These are phyloP conservation scores for Isoetes taiwanensis DNA, from an alignment of 75 land plant genomes.

Conservation along the genomic window DNA sequence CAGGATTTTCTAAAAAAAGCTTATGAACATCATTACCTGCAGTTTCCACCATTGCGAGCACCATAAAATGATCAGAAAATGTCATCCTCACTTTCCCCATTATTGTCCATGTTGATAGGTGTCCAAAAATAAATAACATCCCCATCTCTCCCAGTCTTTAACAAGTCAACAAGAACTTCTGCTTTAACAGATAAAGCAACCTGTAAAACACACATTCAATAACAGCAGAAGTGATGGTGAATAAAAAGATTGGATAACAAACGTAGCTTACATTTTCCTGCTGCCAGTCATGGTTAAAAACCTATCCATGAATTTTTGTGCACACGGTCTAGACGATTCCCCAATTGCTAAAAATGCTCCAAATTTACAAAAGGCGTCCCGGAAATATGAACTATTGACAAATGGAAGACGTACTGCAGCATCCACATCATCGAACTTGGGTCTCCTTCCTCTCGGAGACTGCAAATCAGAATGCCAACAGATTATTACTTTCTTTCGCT, in stretches of 20 bases:
- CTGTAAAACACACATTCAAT: no score
- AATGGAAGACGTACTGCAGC: constrained; percentile 75
- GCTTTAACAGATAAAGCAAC: constrained; percentile 50
- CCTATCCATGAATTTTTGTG: constrained; percentile 97
- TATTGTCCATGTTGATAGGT: constrained; percentile 20
- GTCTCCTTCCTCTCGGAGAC: constrained; percentile 67
- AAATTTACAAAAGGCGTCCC: constrained; percentile 67
- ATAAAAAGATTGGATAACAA: not conserved
- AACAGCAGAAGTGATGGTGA: not conserved
- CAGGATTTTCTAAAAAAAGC: no score
- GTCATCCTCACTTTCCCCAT: constrained; percentile 15
- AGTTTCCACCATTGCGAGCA: constrained; percentile 84
- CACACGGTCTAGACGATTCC: constrained; percentile 59
- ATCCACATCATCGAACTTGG: constrained; percentile 73
- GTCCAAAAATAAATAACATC: constrained; percentile 88
- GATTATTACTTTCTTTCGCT: no score
- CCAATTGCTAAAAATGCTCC: constrained; percentile 87
- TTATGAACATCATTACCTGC: no score
- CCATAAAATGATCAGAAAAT: constrained; percentile 86
- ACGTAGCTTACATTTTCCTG: constrained; percentile 43
- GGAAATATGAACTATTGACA: constrained; percentile 58
- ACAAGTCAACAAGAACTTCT: constrained; percentile 42
- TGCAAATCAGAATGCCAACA: no score
- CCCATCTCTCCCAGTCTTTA: constrained; percentile 41
- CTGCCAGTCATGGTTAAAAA: constrained; percentile 84